Percentiles rank a stretch among this genome's conserved stretches.
Evolutionary conservation across 441 rosid genomes (phyloP).

Genomic region (Brassica balearica): DNA sequence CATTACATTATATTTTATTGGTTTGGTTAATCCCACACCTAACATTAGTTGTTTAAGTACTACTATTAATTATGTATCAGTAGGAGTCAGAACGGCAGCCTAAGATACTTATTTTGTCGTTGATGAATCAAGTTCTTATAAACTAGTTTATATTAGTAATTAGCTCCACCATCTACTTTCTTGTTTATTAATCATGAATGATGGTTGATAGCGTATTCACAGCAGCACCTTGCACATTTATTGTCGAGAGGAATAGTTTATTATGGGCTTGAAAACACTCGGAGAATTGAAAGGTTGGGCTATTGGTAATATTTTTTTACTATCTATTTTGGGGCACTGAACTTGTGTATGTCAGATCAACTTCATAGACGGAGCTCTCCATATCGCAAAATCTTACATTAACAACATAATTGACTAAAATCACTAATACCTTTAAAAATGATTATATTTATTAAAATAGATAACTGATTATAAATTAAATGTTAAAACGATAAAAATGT

Average conservation of each 20-base stretch:
- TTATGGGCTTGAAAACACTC: conserved; percentile 5
- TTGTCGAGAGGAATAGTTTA: not conserved
- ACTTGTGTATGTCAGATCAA: not conserved
- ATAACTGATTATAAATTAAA: too few species aligned
- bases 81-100: conserved; percentile 26
- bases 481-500: too few species aligned
- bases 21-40: conserved; percentile 23
- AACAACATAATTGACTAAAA: too few species aligned
- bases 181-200: too few species aligned
- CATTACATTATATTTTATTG: not conserved
- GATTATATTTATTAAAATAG: too few species aligned
- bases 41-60: conserved; percentile 8
- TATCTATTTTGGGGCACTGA: conserved; percentile 2
- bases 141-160: too few species aligned
- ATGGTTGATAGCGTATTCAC: not conserved
- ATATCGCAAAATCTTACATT: not conserved
- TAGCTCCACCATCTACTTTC: too few species aligned
- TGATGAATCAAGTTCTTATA: too few species aligned
- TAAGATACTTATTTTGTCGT: conserved; percentile 24
- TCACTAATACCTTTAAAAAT: too few species aligned
- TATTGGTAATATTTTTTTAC: not conserved
- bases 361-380: not conserved
- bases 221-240: not conserved
- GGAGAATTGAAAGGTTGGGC: not conserved
- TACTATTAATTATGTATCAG: not conserved